Conservation (phyloP, 2,329 filamentous ascomycete species). For the Cryphonectria naterciae region DNA sequence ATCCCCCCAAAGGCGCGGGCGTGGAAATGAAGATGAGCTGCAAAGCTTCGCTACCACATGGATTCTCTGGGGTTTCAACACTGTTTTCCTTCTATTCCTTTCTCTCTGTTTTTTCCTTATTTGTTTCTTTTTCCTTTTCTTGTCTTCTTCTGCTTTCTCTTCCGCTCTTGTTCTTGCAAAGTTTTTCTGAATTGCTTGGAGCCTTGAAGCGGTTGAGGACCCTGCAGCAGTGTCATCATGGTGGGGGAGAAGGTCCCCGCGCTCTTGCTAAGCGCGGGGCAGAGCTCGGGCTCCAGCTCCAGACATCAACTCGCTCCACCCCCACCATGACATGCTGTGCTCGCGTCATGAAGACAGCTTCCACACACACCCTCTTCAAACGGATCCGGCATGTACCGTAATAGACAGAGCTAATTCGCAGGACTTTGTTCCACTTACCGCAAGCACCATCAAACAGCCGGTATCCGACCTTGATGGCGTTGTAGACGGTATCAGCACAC, state of each 20-base stretch:
- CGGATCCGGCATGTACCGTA: neutral
- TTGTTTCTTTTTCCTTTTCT: neutral
- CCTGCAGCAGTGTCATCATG: neutral
- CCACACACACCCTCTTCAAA: neutral
- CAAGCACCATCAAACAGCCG: slow-evolving; percentile 64
- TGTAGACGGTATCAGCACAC: slow-evolving; percentile 77
- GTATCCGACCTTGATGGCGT: slow-evolving; percentile 68
- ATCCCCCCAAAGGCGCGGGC: too few species aligned
- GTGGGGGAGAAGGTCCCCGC: neutral
- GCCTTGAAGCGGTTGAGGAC: neutral
- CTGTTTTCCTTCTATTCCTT: neutral
- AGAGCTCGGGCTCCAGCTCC: neutral
- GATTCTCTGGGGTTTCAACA: neutral
- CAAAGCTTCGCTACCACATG: neutral
- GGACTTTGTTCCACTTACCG: slow-evolving; percentile 47
- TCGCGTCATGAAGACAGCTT: slow-evolving; percentile 2
- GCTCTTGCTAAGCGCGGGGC: neutral
- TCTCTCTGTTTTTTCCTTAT: neutral
- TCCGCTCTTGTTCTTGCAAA: neutral
- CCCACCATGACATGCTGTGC: neutral
- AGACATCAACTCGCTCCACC: neutral
- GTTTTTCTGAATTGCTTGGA: neutral
- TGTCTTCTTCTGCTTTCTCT: neutral
- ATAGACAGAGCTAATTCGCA: neutral
- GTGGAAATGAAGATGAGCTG: neutral